A percentile compares a stretch with the other conserved stretches of the same genome.
phyloP scores from a whole-genome alignment of 163 green algal species.

The Smithsoniella earleae region DNA sequence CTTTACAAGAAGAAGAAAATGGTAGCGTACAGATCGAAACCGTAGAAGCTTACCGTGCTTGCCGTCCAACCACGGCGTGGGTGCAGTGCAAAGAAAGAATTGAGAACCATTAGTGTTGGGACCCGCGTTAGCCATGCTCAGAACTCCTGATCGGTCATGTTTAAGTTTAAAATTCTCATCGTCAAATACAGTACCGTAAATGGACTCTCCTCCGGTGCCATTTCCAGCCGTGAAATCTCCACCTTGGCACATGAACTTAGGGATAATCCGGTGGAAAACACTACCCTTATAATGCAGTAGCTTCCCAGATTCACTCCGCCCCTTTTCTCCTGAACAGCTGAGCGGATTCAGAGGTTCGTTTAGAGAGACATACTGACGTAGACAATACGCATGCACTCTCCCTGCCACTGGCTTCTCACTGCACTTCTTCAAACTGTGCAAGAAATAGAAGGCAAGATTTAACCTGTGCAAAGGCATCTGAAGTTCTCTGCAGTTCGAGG shows the following conservation, averaged over 20 bases:
- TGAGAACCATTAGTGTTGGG: conserved; percentile 77
- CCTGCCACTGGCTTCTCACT: too few relatives aligned
- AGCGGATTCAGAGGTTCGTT: neutral
- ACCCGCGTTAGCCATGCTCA: conserved; percentile 84
- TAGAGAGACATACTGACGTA: too few relatives aligned
- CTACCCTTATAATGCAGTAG: conserved; percentile 72
- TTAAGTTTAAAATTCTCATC: conserved; percentile 77
- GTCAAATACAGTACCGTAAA: conserved; percentile 82
- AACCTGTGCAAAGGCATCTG: conserved; percentile 34
- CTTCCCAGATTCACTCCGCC: conserved; percentile 51
- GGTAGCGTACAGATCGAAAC: neutral
- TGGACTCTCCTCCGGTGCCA: conserved; percentile 90
- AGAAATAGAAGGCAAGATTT: too few relatives aligned
- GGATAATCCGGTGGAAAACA: conserved; percentile 84
- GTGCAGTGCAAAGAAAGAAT: conserved; percentile 86
- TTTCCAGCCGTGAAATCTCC: conserved; percentile 76
- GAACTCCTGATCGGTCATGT: conserved; percentile 51
- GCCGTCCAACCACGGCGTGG: conserved; percentile 68
- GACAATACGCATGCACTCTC: too few relatives aligned
- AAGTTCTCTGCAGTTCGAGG: conserved; percentile 76
- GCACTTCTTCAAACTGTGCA: too few relatives aligned
- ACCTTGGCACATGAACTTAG: conserved; percentile 58
- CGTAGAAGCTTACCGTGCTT: conserved; percentile 73
- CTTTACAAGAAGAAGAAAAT: neutral
- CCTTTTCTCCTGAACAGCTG: conserved; percentile 67